These are phyloP conservation scores for Hanseniaspora thailandica DNA, from an alignment of 805 yeast species.

Conservation along the genomic window DNA sequence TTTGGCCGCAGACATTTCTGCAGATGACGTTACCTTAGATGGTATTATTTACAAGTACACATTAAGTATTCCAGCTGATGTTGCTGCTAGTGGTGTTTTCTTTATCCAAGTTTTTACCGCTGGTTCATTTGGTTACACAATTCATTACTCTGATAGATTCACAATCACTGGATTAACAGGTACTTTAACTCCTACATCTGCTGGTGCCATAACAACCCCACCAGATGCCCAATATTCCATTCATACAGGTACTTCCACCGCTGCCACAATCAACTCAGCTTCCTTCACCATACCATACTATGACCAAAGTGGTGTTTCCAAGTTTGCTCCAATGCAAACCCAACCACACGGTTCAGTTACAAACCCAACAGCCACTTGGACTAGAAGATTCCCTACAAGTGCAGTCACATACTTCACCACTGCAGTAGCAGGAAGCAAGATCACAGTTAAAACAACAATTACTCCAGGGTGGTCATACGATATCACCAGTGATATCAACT, in stretches of 20 bases:
- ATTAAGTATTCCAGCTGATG: slow-evolving; percentile 33
- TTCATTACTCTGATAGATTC: slow-evolving; percentile 59
- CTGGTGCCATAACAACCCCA: slow-evolving; percentile 31
- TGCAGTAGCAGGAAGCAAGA: slow-evolving; percentile 18
- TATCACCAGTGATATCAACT: slow-evolving; percentile 47
- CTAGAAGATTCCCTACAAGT: slow-evolving; percentile 54
- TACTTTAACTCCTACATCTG: slow-evolving; percentile 31
- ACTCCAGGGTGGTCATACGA: slow-evolving; percentile 80
- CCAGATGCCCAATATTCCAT: slow-evolving; percentile 29
- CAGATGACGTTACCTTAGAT: slow-evolving; percentile 24
- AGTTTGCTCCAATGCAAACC: slow-evolving; percentile 83
- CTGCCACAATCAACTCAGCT: slow-evolving; percentile 17
- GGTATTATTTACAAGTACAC: slow-evolving; percentile 26
- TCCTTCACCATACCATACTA: slow-evolving; percentile 63
- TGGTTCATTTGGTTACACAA: slow-evolving; percentile 37
- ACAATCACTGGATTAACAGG: slow-evolving; percentile 65
- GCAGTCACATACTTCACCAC: slow-evolving; percentile 46
- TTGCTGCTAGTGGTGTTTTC: slow-evolving; percentile 53
- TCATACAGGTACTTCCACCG: slow-evolving; percentile 15
- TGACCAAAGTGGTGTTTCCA: slow-evolving; percentile 58
- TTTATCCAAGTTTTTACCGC: slow-evolving; percentile 56
- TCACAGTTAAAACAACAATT: slow-evolving; percentile 40
- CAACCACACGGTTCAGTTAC: slow-evolving; percentile 71
- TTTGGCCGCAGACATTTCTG: slow-evolving; percentile 25
- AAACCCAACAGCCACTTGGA: slow-evolving; percentile 40